Evolutionary conservation across 1,284 basidiomycete species (phyloP).

Genomic region (Microbotryum scabiosae): DNA sequence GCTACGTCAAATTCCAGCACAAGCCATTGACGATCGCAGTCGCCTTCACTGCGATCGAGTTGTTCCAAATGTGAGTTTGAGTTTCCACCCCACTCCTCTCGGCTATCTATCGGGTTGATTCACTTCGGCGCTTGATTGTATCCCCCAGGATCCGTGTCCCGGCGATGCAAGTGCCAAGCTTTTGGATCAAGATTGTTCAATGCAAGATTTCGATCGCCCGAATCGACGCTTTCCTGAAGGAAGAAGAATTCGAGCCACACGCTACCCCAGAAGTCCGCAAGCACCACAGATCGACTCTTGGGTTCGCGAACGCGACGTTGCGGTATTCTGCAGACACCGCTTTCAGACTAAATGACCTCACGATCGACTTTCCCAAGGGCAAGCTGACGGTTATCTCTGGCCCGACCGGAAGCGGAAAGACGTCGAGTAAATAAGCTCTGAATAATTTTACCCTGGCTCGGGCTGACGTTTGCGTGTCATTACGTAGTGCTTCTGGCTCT

Average conservation of each 20-base stretch:
- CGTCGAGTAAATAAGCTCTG: conserved; percentile 24
- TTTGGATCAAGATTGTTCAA: conserved; percentile 24
- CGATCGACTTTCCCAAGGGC: conserved; percentile 66
- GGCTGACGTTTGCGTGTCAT: conserved; percentile 44
- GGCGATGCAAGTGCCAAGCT: conserved; percentile 26
- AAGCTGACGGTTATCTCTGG: conserved; percentile 74
- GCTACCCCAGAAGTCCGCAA: background rate
- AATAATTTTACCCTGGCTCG: no score
- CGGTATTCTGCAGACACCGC: conserved; percentile 13
- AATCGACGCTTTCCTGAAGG: conserved; percentile 25
- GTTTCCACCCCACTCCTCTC: background rate
- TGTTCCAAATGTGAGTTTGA: conserved; percentile 18
- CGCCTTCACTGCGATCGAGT: conserved; percentile 29
- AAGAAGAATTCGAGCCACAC: conserved; percentile 22
- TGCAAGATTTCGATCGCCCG: conserved; percentile 23
- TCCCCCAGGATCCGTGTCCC: conserved; percentile 20
- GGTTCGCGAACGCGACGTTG: conserved; percentile 2
- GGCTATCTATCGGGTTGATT: conserved; percentile 21
- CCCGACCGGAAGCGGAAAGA: conserved; percentile 37
- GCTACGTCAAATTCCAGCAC: conserved; percentile 18
- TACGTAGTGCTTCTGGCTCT: conserved; percentile 43
- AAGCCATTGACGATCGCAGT: conserved; percentile 29
- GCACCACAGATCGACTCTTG: background rate
- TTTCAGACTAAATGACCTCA: conserved; percentile 66
- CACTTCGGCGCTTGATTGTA: conserved; percentile 3